Conservation (phyloP, 2,329 filamentous ascomycete species). For the Diaporthe vaccinii region DNA sequence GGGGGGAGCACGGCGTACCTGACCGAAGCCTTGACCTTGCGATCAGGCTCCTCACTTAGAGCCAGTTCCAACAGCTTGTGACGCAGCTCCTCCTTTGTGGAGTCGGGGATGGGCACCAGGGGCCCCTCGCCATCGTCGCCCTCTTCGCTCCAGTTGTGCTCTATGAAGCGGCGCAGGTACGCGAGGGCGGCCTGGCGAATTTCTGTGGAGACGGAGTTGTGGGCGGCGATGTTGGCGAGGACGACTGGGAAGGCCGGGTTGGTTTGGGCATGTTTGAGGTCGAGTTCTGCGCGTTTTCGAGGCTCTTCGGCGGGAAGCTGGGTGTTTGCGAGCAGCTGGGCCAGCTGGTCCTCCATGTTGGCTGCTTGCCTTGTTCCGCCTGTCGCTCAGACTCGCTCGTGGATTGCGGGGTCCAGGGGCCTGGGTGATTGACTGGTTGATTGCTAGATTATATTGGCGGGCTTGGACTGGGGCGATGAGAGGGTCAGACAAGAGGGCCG, state of each 20-base stretch:
- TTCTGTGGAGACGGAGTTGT: constrained; percentile 78
- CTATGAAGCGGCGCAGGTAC: constrained; percentile 84
- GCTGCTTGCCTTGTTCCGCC: constrained; percentile 39
- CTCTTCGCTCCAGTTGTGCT: constrained; percentile 84
- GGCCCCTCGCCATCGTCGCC: constrained; percentile 72
- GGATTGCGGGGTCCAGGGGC: constrained; percentile 28
- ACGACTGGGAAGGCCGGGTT: constrained; percentile 82
- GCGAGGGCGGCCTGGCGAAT: constrained; percentile 88
- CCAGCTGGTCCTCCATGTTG: constrained; percentile 92
- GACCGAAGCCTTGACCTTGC: constrained; percentile 90
- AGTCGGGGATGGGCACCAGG: constrained; percentile 77
- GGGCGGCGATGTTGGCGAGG: constrained; percentile 84
- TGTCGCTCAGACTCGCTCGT: constrained; percentile 30
- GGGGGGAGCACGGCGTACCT: constrained; percentile 68
- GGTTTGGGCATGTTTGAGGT: constrained; percentile 78
- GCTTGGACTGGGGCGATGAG: constrained; percentile 24
- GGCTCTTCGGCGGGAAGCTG: constrained; percentile 82
- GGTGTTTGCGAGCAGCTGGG: constrained; percentile 88
- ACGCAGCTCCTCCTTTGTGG: constrained; percentile 80
- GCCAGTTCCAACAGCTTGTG: constrained; percentile 82
- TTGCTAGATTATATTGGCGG: constrained; percentile 10
- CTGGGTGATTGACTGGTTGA: background rate
- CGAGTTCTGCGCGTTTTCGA: constrained; percentile 88
- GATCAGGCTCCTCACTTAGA: constrained; percentile 79
- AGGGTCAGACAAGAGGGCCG: constrained; percentile 5